These are phyloP conservation scores for Tilletiaria anomala DNA, from an alignment of 1,284 basidiomycete species.

Conservation along the genomic window DNA sequence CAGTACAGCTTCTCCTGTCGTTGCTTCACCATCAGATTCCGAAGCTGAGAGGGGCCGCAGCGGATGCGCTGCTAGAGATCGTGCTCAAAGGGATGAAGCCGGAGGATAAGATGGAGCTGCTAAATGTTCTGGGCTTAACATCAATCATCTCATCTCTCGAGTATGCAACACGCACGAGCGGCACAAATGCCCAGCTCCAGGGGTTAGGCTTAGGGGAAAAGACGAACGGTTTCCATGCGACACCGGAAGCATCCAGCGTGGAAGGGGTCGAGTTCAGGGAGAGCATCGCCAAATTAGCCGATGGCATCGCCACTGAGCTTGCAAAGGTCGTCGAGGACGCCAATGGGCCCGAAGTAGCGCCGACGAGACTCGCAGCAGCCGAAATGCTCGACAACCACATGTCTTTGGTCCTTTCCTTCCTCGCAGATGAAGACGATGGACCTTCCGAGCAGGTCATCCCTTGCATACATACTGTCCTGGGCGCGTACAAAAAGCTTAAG, in stretches of 20 bases:
- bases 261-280: conserved; percentile 66
- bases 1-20: conserved; percentile 70
- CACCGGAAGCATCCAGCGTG: not conserved
- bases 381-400: conserved; percentile 56
- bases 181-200: not conserved
- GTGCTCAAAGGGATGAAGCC: conserved; percentile 86
- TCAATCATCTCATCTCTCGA: conserved; percentile 23
- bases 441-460: conserved; percentile 29
- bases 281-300: conserved; percentile 69
- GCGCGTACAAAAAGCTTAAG: conserved; percentile 32
- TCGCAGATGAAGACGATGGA: conserved; percentile 60
- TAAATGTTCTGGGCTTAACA: conserved; percentile 44
- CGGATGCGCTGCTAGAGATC: conserved; percentile 64
- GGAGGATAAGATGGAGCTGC: conserved; percentile 72
- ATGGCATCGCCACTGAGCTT: conserved; percentile 68
- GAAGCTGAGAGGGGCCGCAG: conserved; percentile 64
- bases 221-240: not conserved
- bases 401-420: conserved; percentile 70
- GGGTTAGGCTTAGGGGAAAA: not conserved
- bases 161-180: conserved; percentile 17
- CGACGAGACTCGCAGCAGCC: conserved; percentile 56
- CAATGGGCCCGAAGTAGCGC: conserved; percentile 46
- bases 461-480: conserved; percentile 22
- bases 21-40: conserved; percentile 56
- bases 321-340: conserved; percentile 61